Evolutionary conservation across 768 basidiomycete species (phyloP), one percentile per base, ranked within the genome.

Genomic region (Infundibulicybe gibba): DNA sequence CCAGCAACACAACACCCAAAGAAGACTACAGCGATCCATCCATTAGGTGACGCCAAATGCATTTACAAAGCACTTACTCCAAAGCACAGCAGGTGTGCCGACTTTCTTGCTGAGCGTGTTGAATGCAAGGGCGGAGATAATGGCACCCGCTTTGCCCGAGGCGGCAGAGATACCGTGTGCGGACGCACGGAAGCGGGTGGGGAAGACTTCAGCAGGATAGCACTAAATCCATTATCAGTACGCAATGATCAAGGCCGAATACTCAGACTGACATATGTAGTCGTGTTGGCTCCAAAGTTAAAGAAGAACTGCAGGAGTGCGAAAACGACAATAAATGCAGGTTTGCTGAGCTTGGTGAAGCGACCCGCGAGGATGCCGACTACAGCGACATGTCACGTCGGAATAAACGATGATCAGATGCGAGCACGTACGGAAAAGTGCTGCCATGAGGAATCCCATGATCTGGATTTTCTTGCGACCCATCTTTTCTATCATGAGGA

Each of bases 141-240:
- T 88, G 0, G 88, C 89, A 44, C 88, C 89, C 0, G 67, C 70
- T 59, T 91, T 90, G 15, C 89, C 89, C 34, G 66, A 67, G 0
- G 87, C 89, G 2, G 89, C 88, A 2, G 80, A 81, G 11, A 87
- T 66, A 21, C 89, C 89, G 59, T 90, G 88, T 12, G 87, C 87
- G 41, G 76, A 76, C 19, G 83, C 85, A 39, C 81, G 76, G 65
- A 80, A 88, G 32, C 81, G 72, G 1, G 89, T 90, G 0, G 88
- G 89, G 70, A 88, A 89, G 10, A 89, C 81, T 65, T 89, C 87
- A 3, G 83, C 84, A 2, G 88, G 84, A 57, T 86, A 85, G 59
- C 81, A 77, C 79, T 83, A 39, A 5, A 12, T 17, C 17, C 16
- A 37, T 12, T 4, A 34, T 40, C n/a, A 30, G 15, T 9, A 41